Evolutionary conservation across 768 basidiomycete genomes (phyloP).

Genomic region (Xerocomus potaroensis): DNA sequence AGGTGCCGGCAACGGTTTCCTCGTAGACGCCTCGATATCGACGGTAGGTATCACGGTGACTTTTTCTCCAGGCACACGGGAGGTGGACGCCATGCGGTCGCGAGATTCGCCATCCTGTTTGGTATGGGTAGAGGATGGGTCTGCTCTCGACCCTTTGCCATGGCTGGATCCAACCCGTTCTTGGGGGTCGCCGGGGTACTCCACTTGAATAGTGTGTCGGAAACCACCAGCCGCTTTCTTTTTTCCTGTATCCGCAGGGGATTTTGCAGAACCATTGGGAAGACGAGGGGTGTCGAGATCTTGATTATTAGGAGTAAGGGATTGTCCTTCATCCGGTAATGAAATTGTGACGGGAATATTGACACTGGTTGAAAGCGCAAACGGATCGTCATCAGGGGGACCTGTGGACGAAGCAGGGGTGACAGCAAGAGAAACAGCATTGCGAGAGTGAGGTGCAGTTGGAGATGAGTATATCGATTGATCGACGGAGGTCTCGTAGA

Average conservation of each 20-base stretch:
- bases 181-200: constrained; percentile 65
- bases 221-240: constrained; percentile 46
- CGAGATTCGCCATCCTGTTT: constrained; percentile 15
- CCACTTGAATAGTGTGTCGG: constrained; percentile 94
- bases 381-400: constrained; percentile 65
- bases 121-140: constrained; percentile 6
- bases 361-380: constrained; percentile 42
- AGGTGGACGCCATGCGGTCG: constrained; percentile 13
- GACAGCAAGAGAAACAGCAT: constrained; percentile 38
- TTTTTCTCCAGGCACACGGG: constrained; percentile 17
- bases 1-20: constrained; percentile 31
- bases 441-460: constrained; percentile 35
- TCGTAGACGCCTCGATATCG: constrained; percentile 5
- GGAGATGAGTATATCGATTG: constrained; percentile 43
- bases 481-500: constrained; percentile 71
- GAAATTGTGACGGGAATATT: constrained; percentile 29
- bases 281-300: constrained; percentile 18
- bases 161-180: constrained; percentile 21
- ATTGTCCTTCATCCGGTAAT: constrained; percentile 21
- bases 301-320: constrained; percentile 15
- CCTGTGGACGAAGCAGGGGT: constrained; percentile 40
- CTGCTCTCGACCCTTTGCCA: constrained; percentile 18
- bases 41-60: constrained; percentile 8
- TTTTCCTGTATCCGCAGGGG: constrained; percentile 42
- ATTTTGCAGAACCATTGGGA: constrained; percentile 27